These are phyloP conservation scores for Poterioochromonas sp. DNA, from an alignment of 352 stramenopile genomes.

Conservation along the genomic window DNA sequence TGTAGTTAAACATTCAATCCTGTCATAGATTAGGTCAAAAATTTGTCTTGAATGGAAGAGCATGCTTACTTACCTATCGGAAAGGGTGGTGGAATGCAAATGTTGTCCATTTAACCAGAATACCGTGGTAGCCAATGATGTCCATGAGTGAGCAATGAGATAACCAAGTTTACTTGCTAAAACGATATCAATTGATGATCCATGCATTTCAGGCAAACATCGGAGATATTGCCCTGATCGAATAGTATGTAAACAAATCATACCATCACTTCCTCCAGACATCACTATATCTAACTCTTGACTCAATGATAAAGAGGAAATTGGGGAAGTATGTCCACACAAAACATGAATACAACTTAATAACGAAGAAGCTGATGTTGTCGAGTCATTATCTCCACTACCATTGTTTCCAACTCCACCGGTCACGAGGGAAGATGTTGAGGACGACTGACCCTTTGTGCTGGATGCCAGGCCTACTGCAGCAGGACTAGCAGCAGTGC, in stretches of 20 bases:
- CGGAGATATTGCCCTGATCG: not conserved
- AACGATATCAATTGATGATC: not conserved
- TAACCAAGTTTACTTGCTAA: not conserved
- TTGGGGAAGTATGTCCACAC: conserved; percentile 40
- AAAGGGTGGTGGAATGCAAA: not conserved
- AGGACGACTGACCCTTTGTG: not conserved
- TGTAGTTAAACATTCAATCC: not conserved
- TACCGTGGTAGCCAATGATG: not conserved
- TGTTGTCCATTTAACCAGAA: conserved; percentile 32
- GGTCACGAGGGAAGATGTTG: not conserved
- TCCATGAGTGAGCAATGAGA: conserved; percentile 22
- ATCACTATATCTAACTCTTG: conserved; percentile 14
- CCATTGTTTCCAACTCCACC: not conserved
- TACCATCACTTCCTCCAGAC: not conserved
- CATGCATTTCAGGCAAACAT: not conserved
- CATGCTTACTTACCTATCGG: not conserved
- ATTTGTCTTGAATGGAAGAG: not conserved
- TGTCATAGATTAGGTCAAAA: not conserved
- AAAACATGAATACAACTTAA: conserved; percentile 43
- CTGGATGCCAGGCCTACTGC: not conserved
- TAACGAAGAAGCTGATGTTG: not conserved
- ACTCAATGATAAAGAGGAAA: conserved; percentile 32
- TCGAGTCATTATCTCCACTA: not conserved
- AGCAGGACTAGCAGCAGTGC: not conserved
- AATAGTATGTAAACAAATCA: conserved; percentile 20